These are phyloP conservation scores for Coniochaeta pulveracea DNA, from an alignment of 2,329 filamentous ascomycete species.

Conservation along the genomic window DNA sequence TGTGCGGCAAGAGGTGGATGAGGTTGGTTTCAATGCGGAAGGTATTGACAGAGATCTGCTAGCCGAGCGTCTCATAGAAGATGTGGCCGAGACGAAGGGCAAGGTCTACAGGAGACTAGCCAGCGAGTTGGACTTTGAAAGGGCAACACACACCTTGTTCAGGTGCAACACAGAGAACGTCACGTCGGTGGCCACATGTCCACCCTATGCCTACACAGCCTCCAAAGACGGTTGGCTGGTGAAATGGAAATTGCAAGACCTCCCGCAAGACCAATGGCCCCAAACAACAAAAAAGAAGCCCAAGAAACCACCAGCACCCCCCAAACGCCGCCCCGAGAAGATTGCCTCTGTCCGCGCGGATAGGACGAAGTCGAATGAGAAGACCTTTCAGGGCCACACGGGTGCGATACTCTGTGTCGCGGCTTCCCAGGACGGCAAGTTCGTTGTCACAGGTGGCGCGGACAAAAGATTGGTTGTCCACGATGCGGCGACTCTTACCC, in stretches of 20 bases:
- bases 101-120: slow-evolving; percentile 76
- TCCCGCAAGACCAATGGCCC: slow-evolving; percentile 47
- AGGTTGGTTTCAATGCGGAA: slow-evolving; percentile 82
- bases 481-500: slow-evolving; percentile 68
- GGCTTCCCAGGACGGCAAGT: slow-evolving; percentile 81
- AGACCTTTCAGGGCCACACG: slow-evolving; percentile 64
- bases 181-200: slow-evolving; percentile 68
- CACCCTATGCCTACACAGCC: slow-evolving; percentile 78
- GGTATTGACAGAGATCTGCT: slow-evolving; percentile 90
- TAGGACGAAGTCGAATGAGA: slow-evolving; percentile 47
- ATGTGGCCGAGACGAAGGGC: slow-evolving; percentile 85
- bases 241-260: slow-evolving; percentile 77
- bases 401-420: slow-evolving; percentile 74
- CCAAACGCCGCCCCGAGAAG: slow-evolving; percentile 50
- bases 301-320: slow-evolving; percentile 45
- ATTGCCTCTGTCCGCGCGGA: slow-evolving; percentile 53
- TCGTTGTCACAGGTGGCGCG: slow-evolving; percentile 77
- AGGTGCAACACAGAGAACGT: slow-evolving; percentile 67
- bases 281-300: slow-evolving; percentile 47
- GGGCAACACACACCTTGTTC: slow-evolving; percentile 60
- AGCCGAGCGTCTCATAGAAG: slow-evolving; percentile 80
- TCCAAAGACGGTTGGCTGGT: slow-evolving; percentile 75
- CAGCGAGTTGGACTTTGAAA: slow-evolving; percentile 56
- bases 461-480: slow-evolving; percentile 82
- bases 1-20: slow-evolving; percentile 66